phyloP scores from a whole-genome alignment of 129 eudicot species.

The Logfia minima region DNA sequence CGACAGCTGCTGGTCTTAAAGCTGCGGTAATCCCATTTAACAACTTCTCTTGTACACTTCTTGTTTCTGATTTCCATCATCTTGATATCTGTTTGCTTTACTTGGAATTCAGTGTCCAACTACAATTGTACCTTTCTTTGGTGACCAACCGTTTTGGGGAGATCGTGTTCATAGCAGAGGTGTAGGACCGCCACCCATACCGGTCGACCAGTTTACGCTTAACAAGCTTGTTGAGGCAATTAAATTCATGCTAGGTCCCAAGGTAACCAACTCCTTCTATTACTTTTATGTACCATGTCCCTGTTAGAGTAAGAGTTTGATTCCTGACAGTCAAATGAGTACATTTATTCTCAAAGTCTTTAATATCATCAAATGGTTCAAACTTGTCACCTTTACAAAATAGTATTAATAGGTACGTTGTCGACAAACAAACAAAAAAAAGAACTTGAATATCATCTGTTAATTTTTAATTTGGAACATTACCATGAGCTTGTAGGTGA shows the following conservation, averaged over 20 bases:
- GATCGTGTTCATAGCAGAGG: conserved; percentile 92
- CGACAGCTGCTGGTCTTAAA: conserved; percentile 99
- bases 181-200: conserved; percentile 92
- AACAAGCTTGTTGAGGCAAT: conserved; percentile 78
- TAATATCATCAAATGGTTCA: not conserved
- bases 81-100: conserved; percentile 2
- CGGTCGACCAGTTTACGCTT: conserved; percentile 77
- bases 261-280: conserved; percentile 45
- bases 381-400: not conserved
- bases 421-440: not conserved
- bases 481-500: conserved; percentile 50
- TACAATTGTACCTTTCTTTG: conserved; percentile 92
- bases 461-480: conserved; percentile 3
- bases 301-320: not conserved
- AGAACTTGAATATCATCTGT: not conserved
- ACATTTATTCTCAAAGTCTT: not conserved
- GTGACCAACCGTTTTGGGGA: conserved; percentile 99
- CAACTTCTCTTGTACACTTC: not conserved
- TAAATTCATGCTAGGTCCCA: conserved; percentile 74
- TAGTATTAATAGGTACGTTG: not conserved
- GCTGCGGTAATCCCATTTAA: conserved; percentile 64
- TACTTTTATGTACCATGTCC: not conserved
- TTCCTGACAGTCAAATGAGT: not conserved
- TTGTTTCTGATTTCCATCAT: not conserved
- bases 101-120: conserved; percentile 81